phyloP scores from a whole-genome alignment of 305 asterid species.

The Rubia peregrina region DNA sequence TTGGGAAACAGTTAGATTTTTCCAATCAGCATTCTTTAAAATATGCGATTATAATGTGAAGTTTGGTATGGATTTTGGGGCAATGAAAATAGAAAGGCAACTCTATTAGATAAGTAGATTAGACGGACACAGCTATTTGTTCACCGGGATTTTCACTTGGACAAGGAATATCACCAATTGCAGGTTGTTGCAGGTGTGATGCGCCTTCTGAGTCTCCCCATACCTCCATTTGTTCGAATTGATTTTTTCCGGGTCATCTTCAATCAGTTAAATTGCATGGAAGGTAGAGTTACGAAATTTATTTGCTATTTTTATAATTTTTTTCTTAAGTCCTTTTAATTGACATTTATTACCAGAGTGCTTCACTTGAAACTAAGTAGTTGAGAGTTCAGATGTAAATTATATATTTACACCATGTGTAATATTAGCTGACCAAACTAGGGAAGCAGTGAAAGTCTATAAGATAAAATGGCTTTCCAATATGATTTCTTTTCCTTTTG shows the following conservation, averaged over 20 bases:
- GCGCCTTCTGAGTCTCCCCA: conserved; percentile 12
- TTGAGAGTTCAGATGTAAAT: neutral
- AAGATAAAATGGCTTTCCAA: neutral
- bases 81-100: neutral
- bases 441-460: neutral
- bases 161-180: neutral
- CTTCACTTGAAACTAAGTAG: neutral
- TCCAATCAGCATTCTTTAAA: neutral
- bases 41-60: neutral
- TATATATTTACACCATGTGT: neutral
- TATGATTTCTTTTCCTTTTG: neutral
- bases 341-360: neutral
- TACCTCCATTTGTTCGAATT: conserved; percentile 21
- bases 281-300: conserved; percentile 13
- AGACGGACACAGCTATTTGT: neutral
- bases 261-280: conserved; percentile 10
- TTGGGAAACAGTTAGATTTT: neutral
- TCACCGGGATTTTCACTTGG: neutral
- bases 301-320: neutral
- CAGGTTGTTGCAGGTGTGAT: conserved; percentile 18
- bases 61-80: neutral
- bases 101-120: neutral
- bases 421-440: neutral
- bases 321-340: neutral
- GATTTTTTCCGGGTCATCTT: conserved; percentile 21